Conservation (phyloP, 305 asterid species). For the Fraxinus nigra region DNA sequence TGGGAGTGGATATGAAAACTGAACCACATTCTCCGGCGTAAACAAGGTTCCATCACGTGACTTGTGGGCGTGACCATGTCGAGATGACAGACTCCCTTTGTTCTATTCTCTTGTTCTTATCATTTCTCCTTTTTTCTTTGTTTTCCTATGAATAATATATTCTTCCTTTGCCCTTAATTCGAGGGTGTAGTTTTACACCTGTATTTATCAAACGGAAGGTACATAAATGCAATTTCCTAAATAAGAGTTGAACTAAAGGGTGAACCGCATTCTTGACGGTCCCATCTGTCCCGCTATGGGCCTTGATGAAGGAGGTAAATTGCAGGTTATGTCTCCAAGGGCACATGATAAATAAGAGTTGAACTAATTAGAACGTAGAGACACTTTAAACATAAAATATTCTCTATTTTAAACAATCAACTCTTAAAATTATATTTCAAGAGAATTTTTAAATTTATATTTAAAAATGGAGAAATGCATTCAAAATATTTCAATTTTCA, state of each 20-base stretch:
- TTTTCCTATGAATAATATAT: not conserved
- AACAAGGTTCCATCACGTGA: conserved; percentile 40
- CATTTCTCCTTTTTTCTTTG: not conserved
- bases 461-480: too few relatives aligned
- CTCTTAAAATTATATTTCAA: too few relatives aligned
- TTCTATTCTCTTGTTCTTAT: conserved; percentile 23
- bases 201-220: not conserved
- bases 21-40: conserved; percentile 55
- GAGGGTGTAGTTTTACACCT: not conserved
- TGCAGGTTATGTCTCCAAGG: too few relatives aligned
- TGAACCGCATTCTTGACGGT: too few relatives aligned
- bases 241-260: not conserved
- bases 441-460: too few relatives aligned
- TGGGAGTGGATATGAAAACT: conserved; percentile 13
- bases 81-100: conserved; percentile 16
- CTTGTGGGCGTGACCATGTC: conserved; percentile 39
- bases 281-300: too few relatives aligned
- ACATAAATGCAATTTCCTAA: not conserved
- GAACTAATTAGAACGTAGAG: not conserved
- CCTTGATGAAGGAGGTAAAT: too few relatives aligned
- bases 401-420: too few relatives aligned
- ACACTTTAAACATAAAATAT: too few relatives aligned
- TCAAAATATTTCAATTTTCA: too few relatives aligned
- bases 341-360: not conserved
- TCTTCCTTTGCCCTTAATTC: not conserved